Evolutionary conservation across 2,329 filamentous ascomycete species (phyloP).

Genomic region (Graphium sp.): DNA sequence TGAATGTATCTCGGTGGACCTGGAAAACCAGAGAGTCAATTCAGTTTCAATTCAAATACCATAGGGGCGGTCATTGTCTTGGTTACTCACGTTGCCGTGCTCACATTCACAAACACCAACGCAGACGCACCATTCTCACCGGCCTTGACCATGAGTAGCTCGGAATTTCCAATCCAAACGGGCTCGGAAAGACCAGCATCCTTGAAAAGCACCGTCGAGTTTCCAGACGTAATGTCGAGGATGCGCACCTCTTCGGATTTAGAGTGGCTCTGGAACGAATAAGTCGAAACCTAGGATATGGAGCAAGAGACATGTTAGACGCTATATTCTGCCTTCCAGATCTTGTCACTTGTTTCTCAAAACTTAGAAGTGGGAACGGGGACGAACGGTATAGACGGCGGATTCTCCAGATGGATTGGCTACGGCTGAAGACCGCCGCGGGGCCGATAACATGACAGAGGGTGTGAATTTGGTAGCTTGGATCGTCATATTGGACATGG

Average conservation of each 20-base stretch:
- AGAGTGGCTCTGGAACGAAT: slow-evolving; percentile 62
- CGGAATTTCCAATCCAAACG: slow-evolving; percentile 57
- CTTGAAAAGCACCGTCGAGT: slow-evolving; percentile 48
- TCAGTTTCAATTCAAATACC: not conserved
- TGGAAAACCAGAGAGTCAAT: not conserved
- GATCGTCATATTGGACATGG: slow-evolving; percentile 54
- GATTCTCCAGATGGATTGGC: slow-evolving; percentile 53
- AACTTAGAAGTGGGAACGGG: slow-evolving; percentile 1
- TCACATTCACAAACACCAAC: slow-evolving; percentile 20
- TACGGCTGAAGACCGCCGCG: slow-evolving; percentile 50
- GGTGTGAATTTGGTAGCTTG: slow-evolving; percentile 57
- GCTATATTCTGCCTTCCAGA: no score
- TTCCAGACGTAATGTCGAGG: slow-evolving; percentile 50
- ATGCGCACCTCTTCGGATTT: slow-evolving; percentile 53
- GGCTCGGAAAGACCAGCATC: slow-evolving; percentile 51
- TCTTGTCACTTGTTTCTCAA: not conserved
- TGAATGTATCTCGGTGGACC: not conserved
- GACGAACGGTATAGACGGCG: slow-evolving; percentile 44
- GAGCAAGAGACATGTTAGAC: no score
- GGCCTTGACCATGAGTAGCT: slow-evolving; percentile 37
- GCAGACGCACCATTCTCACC: slow-evolving; percentile 27
- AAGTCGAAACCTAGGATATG: slow-evolving; percentile 41
- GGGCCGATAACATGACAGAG: slow-evolving; percentile 59
- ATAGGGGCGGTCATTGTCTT: not conserved
- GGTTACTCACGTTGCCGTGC: slow-evolving; percentile 4